These are phyloP conservation scores for Hanseniaspora thailandica DNA, from an alignment of 805 yeast species.

Conservation along the genomic window DNA sequence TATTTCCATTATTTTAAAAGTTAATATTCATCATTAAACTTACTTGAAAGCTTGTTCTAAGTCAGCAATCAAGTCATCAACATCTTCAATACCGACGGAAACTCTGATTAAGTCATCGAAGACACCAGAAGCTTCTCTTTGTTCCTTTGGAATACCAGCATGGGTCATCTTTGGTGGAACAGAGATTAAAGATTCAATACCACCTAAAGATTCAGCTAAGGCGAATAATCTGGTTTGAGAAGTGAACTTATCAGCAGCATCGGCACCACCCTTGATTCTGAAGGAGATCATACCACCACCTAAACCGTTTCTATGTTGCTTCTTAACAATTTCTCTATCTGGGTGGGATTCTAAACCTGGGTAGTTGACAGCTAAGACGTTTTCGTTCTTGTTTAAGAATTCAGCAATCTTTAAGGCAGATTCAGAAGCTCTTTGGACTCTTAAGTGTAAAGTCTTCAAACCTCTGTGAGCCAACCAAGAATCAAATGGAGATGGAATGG, in stretches of 20 bases:
- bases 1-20: background rate
- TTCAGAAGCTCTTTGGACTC: slow-evolving; percentile 57
- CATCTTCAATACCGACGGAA: slow-evolving; percentile 78
- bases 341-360: slow-evolving; percentile 66
- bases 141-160: slow-evolving; percentile 72
- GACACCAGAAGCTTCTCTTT: slow-evolving; percentile 70
- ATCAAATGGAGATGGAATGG: slow-evolving; percentile 82
- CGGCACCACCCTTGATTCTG: slow-evolving; percentile 73
- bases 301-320: slow-evolving; percentile 70
- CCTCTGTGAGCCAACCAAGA: slow-evolving; percentile 91
- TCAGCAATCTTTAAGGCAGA: slow-evolving; percentile 63
- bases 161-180: slow-evolving; percentile 90
- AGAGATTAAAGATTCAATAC: slow-evolving; percentile 73
- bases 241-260: slow-evolving; percentile 62
- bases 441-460: slow-evolving; percentile 70
- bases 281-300: slow-evolving; percentile 91
- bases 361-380: slow-evolving; percentile 61
- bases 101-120: slow-evolving; percentile 71
- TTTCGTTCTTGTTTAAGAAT: slow-evolving; percentile 37
- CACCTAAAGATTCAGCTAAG: slow-evolving; percentile 83
- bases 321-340: slow-evolving; percentile 49
- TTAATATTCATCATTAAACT: no score
- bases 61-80: slow-evolving; percentile 62
- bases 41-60: slow-evolving; percentile 52
- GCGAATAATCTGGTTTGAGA: slow-evolving; percentile 66